Percentiles rank a stretch among this genome's conserved stretches.
These are phyloP conservation scores for Malassezia nana DNA, from an alignment of 1,284 basidiomycete genomes.

Conservation along the genomic window DNA sequence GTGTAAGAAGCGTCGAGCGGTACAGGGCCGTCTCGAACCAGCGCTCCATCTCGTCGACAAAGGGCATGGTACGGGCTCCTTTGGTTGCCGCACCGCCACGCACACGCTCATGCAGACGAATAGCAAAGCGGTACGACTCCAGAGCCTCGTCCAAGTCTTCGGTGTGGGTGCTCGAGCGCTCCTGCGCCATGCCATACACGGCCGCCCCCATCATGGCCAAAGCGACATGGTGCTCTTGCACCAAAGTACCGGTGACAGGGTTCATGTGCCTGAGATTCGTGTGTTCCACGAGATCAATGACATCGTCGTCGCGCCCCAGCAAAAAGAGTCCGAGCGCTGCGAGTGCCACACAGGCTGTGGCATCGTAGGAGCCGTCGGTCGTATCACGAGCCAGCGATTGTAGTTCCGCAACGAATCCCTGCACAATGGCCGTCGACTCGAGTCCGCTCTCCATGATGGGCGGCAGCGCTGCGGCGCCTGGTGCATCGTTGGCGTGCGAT, in stretches of 20 bases:
- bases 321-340: conserved; percentile 33
- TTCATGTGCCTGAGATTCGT: conserved; percentile 20
- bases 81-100: conserved; percentile 36
- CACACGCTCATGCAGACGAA: conserved; percentile 37
- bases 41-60: conserved; percentile 41
- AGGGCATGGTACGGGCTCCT: conserved; percentile 31
- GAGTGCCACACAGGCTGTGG: conserved; percentile 21
- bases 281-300: conserved; percentile 29
- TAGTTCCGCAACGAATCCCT: conserved; percentile 23
- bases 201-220: conserved; percentile 1
- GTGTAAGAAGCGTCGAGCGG: conserved; percentile 37
- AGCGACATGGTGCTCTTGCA: conserved; percentile 19
- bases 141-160: conserved; percentile 27
- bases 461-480: conserved; percentile 27
- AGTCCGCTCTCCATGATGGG: conserved; percentile 21
- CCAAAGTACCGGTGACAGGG: neutral
- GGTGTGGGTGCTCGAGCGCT: conserved; percentile 31
- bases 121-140: conserved; percentile 36
- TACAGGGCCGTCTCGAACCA: conserved; percentile 45
- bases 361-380: conserved; percentile 15
- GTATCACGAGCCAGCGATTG: neutral
- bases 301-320: conserved; percentile 38
- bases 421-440: conserved; percentile 21
- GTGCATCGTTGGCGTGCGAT: conserved; percentile 26
- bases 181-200: conserved; percentile 32